A percentile compares a stretch with the other conserved stretches of the same genome.
These are phyloP conservation scores for Paracoccidioides lutzii DNA, from an alignment of 2,329 filamentous ascomycete species.

Conservation along the genomic window DNA sequence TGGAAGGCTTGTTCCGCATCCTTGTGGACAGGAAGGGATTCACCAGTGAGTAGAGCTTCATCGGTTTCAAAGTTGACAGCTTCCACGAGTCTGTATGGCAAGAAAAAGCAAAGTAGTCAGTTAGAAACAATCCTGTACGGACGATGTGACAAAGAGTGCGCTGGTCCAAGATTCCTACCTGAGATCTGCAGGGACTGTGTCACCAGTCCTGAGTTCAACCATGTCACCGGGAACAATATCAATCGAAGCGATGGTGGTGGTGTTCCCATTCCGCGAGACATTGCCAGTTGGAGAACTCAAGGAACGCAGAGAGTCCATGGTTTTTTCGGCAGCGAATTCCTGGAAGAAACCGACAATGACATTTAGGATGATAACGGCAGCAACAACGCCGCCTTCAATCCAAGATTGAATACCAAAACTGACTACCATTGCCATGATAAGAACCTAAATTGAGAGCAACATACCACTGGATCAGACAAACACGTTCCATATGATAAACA, in stretches of 20 bases:
- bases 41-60: conserved; percentile 50
- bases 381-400: conserved; percentile 49
- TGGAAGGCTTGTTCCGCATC: conserved; percentile 37
- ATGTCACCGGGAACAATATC: conserved; percentile 49
- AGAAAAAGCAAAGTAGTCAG: background rate
- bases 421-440: conserved; percentile 46
- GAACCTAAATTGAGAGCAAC: conserved; percentile 18
- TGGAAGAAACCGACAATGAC: conserved; percentile 46
- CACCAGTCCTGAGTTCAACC: conserved; percentile 38
- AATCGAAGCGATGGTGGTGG: conserved; percentile 38
- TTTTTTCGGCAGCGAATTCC: conserved; percentile 42
- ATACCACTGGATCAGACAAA: conserved; percentile 20
- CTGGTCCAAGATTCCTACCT: conserved; percentile 3
- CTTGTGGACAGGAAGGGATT: conserved; percentile 48
- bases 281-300: conserved; percentile 39
- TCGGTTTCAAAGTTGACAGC: conserved; percentile 48
- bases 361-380: conserved; percentile 46
- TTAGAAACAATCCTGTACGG: background rate
- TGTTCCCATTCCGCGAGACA: conserved; percentile 39
- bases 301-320: conserved; percentile 41
- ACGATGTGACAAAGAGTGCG: background rate
- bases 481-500: conserved; percentile 6
- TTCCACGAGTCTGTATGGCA: conserved; percentile 33
- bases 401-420: conserved; percentile 46
- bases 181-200: conserved; percentile 38